A percentile compares a stretch with the other conserved stretches of the same genome.
Evolutionary conservation across 2,329 filamentous ascomycete genomes (phyloP).

Genomic region (Nemania diffusa): DNA sequence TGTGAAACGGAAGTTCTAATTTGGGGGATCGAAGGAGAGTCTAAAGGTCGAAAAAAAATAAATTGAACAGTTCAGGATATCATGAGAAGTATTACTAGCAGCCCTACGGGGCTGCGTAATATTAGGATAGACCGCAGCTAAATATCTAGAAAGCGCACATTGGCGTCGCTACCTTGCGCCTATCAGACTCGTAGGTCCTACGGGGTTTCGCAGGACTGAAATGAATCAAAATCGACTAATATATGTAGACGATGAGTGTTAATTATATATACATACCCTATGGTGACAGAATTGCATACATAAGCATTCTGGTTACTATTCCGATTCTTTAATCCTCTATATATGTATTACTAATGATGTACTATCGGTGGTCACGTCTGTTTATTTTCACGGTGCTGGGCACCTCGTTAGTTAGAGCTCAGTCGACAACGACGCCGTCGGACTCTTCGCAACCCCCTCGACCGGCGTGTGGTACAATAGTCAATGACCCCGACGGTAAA

Average conservation of each 20-base stretch:
- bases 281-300: neutral
- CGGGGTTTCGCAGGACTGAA: neutral
- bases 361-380: slow-evolving; percentile 6
- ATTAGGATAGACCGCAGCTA: neutral
- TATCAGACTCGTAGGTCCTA: slow-evolving; percentile 8
- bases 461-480: slow-evolving; percentile 10
- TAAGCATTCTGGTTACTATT: neutral
- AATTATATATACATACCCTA: neutral
- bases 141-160: neutral
- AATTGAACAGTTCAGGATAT: too few relatives aligned
- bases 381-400: slow-evolving; percentile 12
- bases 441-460: slow-evolving; percentile 1
- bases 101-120: neutral
- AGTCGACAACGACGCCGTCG: neutral
- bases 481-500: slow-evolving; percentile 10
- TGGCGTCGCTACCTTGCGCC: neutral
- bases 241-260: neutral
- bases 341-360: slow-evolving; percentile 15
- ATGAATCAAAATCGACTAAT: neutral
- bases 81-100: neutral
- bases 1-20: slow-evolving; percentile 9
- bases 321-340: neutral
- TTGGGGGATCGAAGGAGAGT: slow-evolving; percentile 1
- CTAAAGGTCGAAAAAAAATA: neutral
- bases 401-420: slow-evolving; percentile 10